Evolutionary conservation across 176 grass and related monocot genomes (phyloP), one percentile per base, ranked within the genome.

Genomic region (Otatea glauca): DNA sequence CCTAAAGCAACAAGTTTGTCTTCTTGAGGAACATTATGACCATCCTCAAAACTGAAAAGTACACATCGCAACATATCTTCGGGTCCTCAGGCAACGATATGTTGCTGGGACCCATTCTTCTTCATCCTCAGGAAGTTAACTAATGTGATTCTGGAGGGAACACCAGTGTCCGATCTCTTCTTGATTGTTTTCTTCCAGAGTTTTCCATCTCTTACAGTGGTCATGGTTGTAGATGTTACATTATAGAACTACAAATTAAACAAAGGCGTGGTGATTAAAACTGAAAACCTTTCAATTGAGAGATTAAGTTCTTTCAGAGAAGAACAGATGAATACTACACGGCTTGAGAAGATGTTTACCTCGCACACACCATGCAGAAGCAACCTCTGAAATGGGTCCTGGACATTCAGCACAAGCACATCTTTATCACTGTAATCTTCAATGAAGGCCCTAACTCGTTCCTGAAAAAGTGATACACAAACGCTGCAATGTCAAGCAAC

Each of bases 281-380:
- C 39, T 7, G 39, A 41, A 41, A 41, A 41, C 0, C 39, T 7
- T 7, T 41, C 39, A 41, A 41, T 41, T 41, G 39, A 43, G 1
- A 58, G 54, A 58, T 58, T 39, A 58, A 56, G 41, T 67, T 55
- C 23, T 54, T 14, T 38, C 4, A 5, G 1, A 1, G 3, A 66
- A 63, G 12, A 83, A 54, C 34, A 42, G 44, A n/a, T 54, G 15
- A 25, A 62, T 64, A 45, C 37, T 29, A 39, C 6, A 38, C 5
- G 21, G 18, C 44, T 47, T 23, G 68, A 45, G 0, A 81, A 65
- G 12, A 58, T 9, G 81, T 80, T 89, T 85, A 98, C 96, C 96
- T 98, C 89, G 17, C 96, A 98, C 62, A 95, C 96, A 71, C 96
- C 93, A 20, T 95, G 93, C 24, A 95, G 83, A 78, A 98, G 43